These are phyloP conservation scores for Fraxinus ornus DNA, from an alignment of 305 asterid species.

Conservation along the genomic window DNA sequence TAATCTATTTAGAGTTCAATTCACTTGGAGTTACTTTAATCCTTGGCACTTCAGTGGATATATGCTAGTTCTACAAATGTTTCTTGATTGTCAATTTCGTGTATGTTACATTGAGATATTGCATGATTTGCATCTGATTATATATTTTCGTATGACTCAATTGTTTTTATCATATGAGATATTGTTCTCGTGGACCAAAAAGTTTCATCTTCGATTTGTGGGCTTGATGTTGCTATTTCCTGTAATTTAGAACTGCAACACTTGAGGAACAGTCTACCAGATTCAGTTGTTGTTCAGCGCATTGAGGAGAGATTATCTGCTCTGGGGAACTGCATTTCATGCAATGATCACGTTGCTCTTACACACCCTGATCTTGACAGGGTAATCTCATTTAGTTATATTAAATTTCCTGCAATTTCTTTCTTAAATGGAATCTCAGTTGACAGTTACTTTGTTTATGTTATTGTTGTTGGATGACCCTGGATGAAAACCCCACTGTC, in stretches of 20 bases:
- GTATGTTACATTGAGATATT: background rate
- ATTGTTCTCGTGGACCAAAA: background rate
- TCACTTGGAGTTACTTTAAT: background rate
- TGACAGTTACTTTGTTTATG: background rate
- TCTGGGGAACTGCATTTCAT: slow-evolving; percentile 82
- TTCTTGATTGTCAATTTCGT: background rate
- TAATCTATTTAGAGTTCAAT: slow-evolving; percentile 4
- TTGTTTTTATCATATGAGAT: background rate
- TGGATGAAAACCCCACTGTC: background rate
- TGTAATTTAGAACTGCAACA: slow-evolving; percentile 70
- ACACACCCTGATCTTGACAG: slow-evolving; percentile 82
- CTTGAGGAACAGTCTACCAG: slow-evolving; percentile 82
- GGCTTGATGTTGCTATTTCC: slow-evolving; percentile 21
- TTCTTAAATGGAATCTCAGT: background rate
- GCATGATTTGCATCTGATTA: background rate
- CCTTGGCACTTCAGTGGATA: background rate
- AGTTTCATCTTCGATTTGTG: background rate
- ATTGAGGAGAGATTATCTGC: slow-evolving; percentile 88
- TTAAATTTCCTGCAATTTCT: background rate
- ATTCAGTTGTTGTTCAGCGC: slow-evolving; percentile 84
- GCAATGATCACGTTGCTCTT: slow-evolving; percentile 95
- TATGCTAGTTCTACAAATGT: background rate
- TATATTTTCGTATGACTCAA: no score
- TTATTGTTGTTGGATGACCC: background rate
- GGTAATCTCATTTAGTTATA: slow-evolving; percentile 36